These are phyloP conservation scores for Akanthomyces lecanii DNA, from an alignment of 2,329 filamentous ascomycete genomes.

Conservation along the genomic window DNA sequence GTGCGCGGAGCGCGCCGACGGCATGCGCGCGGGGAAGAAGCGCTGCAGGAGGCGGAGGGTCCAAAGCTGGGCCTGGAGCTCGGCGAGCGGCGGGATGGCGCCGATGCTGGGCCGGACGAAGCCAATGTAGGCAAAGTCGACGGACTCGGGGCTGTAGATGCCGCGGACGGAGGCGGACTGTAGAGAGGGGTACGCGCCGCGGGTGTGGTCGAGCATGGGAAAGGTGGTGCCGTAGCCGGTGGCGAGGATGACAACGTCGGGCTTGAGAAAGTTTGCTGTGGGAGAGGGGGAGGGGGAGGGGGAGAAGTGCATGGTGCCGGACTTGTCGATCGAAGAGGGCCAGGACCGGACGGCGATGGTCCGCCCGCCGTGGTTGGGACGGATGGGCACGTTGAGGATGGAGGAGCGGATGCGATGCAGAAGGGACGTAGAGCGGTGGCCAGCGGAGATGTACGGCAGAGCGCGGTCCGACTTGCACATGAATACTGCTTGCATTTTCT, in stretches of 20 bases:
- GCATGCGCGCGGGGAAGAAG: constrained; percentile 23
- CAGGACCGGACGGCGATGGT: constrained; percentile 42
- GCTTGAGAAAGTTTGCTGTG: constrained; percentile 8
- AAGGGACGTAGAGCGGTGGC: constrained; percentile 30
- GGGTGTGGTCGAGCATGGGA: constrained; percentile 32
- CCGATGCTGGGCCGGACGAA: constrained; percentile 44
- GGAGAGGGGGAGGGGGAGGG: neutral
- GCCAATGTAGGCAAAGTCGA: constrained; percentile 42
- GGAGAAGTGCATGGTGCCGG: constrained; percentile 35
- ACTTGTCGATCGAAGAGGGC: constrained; percentile 35
- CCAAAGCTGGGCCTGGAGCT: constrained; percentile 47
- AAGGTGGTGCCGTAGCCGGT: constrained; percentile 44
- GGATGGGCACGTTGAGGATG: constrained; percentile 37
- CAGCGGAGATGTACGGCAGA: constrained; percentile 39
- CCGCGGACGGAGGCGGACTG: constrained; percentile 48
- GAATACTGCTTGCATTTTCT: constrained; percentile 31
- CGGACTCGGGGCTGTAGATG: constrained; percentile 42
- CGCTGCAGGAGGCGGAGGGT: constrained; percentile 36
- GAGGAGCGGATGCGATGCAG: constrained; percentile 33
- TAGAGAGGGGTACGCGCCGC: constrained; percentile 36
- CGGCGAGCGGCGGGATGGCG: constrained; percentile 45
- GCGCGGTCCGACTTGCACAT: constrained; percentile 41
- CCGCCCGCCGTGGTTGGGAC: constrained; percentile 35
- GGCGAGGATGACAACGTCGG: constrained; percentile 43
- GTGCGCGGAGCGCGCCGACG: constrained; percentile 17